Conservation (phyloP, 768 basidiomycete genomes). For the Mycena haematopus region DNA sequence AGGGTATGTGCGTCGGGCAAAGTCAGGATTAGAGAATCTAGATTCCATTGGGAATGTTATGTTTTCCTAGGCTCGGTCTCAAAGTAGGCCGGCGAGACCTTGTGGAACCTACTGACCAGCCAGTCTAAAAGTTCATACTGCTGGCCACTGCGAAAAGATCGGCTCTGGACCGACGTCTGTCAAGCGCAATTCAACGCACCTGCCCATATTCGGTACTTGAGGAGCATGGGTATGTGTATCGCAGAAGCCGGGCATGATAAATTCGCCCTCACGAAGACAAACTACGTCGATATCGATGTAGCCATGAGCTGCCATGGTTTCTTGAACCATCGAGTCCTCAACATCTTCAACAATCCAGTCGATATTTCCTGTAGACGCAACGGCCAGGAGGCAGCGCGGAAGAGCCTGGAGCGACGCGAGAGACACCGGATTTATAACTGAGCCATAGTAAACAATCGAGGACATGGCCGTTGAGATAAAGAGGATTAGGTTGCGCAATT, state of each 20-base stretch:
- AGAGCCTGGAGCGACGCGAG: slow-evolving; percentile 45
- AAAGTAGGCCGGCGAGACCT: not conserved
- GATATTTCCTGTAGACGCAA: slow-evolving; percentile 60
- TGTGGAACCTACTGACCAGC: slow-evolving; percentile 61
- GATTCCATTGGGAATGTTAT: slow-evolving; percentile 91
- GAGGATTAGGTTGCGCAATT: not conserved
- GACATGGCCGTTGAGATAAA: slow-evolving; percentile 31
- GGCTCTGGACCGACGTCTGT: not conserved
- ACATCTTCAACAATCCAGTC: slow-evolving; percentile 76
- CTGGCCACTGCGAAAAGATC: slow-evolving; percentile 62
- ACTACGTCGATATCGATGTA: slow-evolving; percentile 49
- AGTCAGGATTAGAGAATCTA: slow-evolving; percentile 70
- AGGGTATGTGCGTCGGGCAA: slow-evolving; percentile 73
- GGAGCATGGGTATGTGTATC: slow-evolving; percentile 93
- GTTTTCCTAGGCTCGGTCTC: slow-evolving; percentile 38
- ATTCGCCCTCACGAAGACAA: slow-evolving; percentile 58
- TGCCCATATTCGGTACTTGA: slow-evolving; percentile 77
- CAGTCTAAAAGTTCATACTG: slow-evolving; percentile 82
- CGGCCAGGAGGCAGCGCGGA: slow-evolving; percentile 54
- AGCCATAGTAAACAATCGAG: slow-evolving; percentile 54
- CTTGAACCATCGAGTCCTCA: slow-evolving; percentile 49
- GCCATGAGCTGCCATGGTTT: slow-evolving; percentile 60
- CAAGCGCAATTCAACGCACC: slow-evolving; percentile 47
- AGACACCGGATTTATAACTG: slow-evolving; percentile 53
- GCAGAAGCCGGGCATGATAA: slow-evolving; percentile 86